Percentiles rank a stretch among this genome's conserved stretches.
phyloP scores from a whole-genome alignment of 2,329 filamentous ascomycete genomes.

The Chrysosphaeria jannelii region DNA sequence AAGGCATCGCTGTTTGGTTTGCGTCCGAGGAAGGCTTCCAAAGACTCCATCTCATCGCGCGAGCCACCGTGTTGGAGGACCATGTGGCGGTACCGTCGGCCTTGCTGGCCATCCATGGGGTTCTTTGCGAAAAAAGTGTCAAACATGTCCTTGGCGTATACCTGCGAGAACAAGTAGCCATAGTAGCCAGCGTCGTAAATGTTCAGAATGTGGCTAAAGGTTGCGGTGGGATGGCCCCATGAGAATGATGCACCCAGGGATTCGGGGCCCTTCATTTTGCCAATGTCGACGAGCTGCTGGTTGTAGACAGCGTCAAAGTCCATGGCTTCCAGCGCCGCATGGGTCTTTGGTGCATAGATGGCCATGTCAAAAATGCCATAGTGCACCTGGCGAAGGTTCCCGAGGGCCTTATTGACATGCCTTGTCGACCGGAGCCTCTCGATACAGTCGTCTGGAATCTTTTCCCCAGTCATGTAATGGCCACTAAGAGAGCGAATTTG shows the following conservation, averaged over 20 bases:
- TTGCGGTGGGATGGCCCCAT: slow-evolving; percentile 54
- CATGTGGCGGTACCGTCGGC: slow-evolving; percentile 45
- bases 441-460: slow-evolving; percentile 46
- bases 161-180: slow-evolving; percentile 41
- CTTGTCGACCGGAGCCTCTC: slow-evolving; percentile 45
- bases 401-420: slow-evolving; percentile 52
- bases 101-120: slow-evolving; percentile 47
- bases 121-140: slow-evolving; percentile 47
- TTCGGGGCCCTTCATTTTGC: slow-evolving; percentile 45
- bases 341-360: slow-evolving; percentile 38
- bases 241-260: slow-evolving; percentile 17
- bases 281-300: slow-evolving; percentile 37
- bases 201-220: slow-evolving; percentile 56
- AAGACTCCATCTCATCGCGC: slow-evolving; percentile 51
- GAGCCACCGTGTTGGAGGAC: slow-evolving; percentile 52
- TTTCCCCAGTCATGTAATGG: slow-evolving; percentile 39
- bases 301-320: slow-evolving; percentile 42
- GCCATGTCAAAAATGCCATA: slow-evolving; percentile 69
- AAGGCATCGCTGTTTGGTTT: slow-evolving; percentile 53
- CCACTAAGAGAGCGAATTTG: slow-evolving; percentile 35
- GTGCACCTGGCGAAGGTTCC: slow-evolving; percentile 50
- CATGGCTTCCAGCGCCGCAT: slow-evolving; percentile 34
- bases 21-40: slow-evolving; percentile 50
- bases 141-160: slow-evolving; percentile 72
- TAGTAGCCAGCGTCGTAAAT: slow-evolving; percentile 74